Percentiles rank a stretch among this genome's conserved stretches.
phyloP scores from a whole-genome alignment of 1,139 yeast genomes.

The Taphrina flavorubra region DNA sequence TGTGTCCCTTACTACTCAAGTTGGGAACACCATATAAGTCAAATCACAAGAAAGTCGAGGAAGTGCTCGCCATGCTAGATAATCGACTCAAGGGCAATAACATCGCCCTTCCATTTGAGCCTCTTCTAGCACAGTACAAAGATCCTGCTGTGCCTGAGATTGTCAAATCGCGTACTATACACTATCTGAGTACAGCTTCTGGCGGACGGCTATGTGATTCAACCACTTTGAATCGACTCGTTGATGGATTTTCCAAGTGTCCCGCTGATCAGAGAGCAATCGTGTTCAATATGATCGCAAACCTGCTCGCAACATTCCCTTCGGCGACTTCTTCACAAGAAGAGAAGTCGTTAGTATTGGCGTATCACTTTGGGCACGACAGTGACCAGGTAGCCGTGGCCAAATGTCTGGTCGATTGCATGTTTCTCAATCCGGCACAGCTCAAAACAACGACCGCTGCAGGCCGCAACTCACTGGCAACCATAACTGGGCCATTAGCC shows the following conservation, averaged over 20 bases:
- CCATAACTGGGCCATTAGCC: background rate
- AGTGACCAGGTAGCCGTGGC: slow-evolving; percentile 1
- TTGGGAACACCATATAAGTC: slow-evolving; percentile 70
- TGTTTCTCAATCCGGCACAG: slow-evolving; percentile 8
- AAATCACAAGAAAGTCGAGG: slow-evolving; percentile 73
- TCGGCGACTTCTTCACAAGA: background rate
- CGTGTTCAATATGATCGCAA: background rate
- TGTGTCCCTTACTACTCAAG: slow-evolving; percentile 79
- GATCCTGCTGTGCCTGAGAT: slow-evolving; percentile 55
- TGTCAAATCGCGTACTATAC: slow-evolving; percentile 42
- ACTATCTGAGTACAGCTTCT: slow-evolving; percentile 44
- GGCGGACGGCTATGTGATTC: background rate
- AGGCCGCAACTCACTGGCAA: background rate
- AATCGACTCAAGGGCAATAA: slow-evolving; percentile 64
- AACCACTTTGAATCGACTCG: background rate
- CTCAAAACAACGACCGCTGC: background rate
- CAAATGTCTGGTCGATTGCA: background rate
- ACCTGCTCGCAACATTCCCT: background rate
- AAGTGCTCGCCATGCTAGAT: slow-evolving; percentile 46
- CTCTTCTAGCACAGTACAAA: slow-evolving; percentile 68
- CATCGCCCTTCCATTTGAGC: slow-evolving; percentile 65
- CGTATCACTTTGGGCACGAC: slow-evolving; percentile 1
- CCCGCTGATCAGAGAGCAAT: background rate
- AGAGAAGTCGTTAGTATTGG: background rate
- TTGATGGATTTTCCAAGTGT: slow-evolving; percentile 1